Evolutionary conservation across 1,139 yeast genomes (phyloP), one percentile per base, ranked within the genome.

Genomic region (Blastobotrys buckinghamii): DNA sequence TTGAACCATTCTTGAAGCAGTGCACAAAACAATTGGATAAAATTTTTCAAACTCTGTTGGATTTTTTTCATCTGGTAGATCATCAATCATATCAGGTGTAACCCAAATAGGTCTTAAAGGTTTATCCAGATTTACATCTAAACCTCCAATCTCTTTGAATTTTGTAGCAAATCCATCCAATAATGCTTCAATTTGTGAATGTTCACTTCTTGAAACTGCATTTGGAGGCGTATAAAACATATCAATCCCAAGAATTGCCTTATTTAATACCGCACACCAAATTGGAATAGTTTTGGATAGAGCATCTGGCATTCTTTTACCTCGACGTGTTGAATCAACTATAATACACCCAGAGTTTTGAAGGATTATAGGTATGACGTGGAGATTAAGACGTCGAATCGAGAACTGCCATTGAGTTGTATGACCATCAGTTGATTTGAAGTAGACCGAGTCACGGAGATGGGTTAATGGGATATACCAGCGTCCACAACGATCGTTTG

Each of bases 341-440:
- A 87, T 69, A 1, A 81, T 68, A 0, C 80, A 55, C 44, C 89
- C 88, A 8, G 67, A 62, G 36, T 67, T 39, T 2, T 64, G 50
- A 0, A 59, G 59, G 0, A 86, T 62, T 0, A 75, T 44, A 0
- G 79, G 77, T 2, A 87, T 59, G 4, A 88, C 63, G 61, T 87
- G 95, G 50, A 85, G 69, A 63, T 89, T 89, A 44, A 88, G 67
- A 44, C 97, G 68, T 48, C 95, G 70, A 24, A 78, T 66, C 20
- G 89, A 82, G 59, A 89, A 87, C 26, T 75, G 72, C 96, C 96
- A 88, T 53, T 85, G 81, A 51, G 77, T 76, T 0, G 79, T 81
- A 59, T 89, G 96, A 0, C 97, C 96, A 65, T 89, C 96, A 0
- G 96, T 89, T 17, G 95, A 84, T 59, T 89, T 89, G 70, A 89